Percentiles rank a stretch among this genome's conserved stretches.
Evolutionary conservation across 306 rosid genomes (phyloP).

Genomic region (Castanopsis chinensis): DNA sequence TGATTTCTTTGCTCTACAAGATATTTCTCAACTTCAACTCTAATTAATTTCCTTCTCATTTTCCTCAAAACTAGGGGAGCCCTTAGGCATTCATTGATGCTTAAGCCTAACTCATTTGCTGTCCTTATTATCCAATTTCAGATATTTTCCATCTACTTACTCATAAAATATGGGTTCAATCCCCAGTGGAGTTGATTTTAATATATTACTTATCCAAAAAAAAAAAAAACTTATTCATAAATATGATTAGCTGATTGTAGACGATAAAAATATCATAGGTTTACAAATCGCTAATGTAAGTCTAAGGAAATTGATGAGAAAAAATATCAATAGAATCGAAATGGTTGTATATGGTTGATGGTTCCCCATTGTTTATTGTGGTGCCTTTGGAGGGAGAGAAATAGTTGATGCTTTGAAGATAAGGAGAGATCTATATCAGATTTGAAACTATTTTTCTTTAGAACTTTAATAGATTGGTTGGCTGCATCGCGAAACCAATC

Average conservation of each 20-base stretch:
- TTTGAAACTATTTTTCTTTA: too few relatives aligned
- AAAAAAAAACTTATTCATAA: too few relatives aligned
- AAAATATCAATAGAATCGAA: too few relatives aligned
- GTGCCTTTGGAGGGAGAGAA: too few relatives aligned
- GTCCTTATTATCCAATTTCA: background rate
- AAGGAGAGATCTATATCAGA: too few relatives aligned
- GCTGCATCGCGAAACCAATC: too few relatives aligned
- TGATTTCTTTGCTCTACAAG: background rate
- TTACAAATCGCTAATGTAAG: background rate
- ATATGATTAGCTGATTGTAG: background rate
- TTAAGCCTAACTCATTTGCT: background rate
- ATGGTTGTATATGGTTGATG: too few relatives aligned
- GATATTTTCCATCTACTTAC: background rate
- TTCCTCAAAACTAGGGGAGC: background rate
- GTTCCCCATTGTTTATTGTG: too few relatives aligned
- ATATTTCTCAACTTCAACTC: background rate
- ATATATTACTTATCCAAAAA: too few relatives aligned
- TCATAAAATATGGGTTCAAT: background rate
- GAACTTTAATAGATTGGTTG: too few relatives aligned
- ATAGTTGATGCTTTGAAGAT: too few relatives aligned
- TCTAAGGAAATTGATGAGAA: background rate
- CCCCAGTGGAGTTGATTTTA: too few relatives aligned
- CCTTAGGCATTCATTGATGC: background rate
- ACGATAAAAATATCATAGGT: background rate
- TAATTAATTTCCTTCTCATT: background rate